A percentile compares a stretch with the other conserved stretches of the same genome.
Evolutionary conservation across 441 rosid species (phyloP).

Genomic region (Erodium trifolium): DNA sequence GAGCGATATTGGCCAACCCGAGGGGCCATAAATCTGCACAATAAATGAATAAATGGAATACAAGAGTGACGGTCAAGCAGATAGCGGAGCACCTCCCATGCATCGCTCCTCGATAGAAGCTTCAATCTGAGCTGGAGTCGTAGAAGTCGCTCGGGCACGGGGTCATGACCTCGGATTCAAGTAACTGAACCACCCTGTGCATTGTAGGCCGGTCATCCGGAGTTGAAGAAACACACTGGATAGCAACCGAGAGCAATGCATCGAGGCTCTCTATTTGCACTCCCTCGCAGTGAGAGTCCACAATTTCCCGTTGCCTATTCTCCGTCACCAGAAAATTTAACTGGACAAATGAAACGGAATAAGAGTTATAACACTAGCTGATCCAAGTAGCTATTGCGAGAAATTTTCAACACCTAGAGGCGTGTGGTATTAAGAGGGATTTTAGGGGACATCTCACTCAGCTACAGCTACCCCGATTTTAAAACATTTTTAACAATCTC

Average conservation of each 20-base stretch:
- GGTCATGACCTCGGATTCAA: constrained; percentile 96
- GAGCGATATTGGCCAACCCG: not conserved
- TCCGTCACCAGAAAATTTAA: constrained; percentile 65
- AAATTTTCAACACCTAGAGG: too few species aligned
- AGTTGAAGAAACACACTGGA: constrained; percentile 65
- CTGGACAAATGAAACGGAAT: constrained; percentile 34
- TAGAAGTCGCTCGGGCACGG: constrained; percentile 96
- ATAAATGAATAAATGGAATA: not conserved
- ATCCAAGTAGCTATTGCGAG: too few species aligned
- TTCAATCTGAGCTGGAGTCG: constrained; percentile 69
- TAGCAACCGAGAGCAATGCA: constrained; percentile 78
- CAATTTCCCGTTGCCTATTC: constrained; percentile 62
- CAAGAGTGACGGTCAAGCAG: not conserved
- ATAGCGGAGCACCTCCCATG: not conserved
- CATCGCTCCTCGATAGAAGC: not conserved
- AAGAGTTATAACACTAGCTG: not conserved
- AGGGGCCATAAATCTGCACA: not conserved
- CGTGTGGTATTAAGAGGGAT: too few species aligned
- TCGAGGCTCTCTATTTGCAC: constrained; percentile 71
- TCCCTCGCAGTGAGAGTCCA: constrained; percentile 74
- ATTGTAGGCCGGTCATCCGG: constrained; percentile 94
- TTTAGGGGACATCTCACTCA: too few species aligned
- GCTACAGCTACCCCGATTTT: too few species aligned
- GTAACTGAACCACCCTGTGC: constrained; percentile 90
- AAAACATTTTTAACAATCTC: too few species aligned